Conservation (phyloP, 768 basidiomycete species). For the Trametes sanguinea region DNA sequence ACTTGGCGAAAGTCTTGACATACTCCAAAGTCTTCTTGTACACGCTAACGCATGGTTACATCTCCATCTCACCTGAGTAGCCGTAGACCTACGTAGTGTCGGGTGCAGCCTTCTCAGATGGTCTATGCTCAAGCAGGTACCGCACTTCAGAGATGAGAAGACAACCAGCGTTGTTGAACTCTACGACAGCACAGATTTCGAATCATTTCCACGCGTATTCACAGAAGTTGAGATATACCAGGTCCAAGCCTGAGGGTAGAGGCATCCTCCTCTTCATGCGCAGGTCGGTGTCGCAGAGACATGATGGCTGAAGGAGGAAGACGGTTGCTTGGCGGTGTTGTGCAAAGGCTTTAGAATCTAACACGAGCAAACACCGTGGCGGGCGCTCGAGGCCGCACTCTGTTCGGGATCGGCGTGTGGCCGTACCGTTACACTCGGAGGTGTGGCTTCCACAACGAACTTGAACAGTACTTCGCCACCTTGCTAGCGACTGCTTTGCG, state of each 20-base stretch:
- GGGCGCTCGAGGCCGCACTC: not conserved
- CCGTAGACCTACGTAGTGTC: constrained; percentile 69
- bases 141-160: constrained; percentile 91
- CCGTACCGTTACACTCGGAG: too few relatives aligned
- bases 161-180: constrained; percentile 91
- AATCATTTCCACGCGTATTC: not conserved
- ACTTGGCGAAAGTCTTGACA: constrained; percentile 89
- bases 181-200: constrained; percentile 39
- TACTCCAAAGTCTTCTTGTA: constrained; percentile 94
- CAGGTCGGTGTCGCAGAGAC: constrained; percentile 63
- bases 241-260: constrained; percentile 80
- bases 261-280: constrained; percentile 85
- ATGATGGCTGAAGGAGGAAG: constrained; percentile 33
- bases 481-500: too few relatives aligned
- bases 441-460: not conserved
- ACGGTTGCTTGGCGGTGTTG: constrained; percentile 33
- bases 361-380: constrained; percentile 25
- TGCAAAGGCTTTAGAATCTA: constrained; percentile 36
- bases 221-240: constrained; percentile 42
- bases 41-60: constrained; percentile 50
- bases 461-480: not conserved
- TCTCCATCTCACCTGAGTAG: not conserved
- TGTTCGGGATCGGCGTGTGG: not conserved
- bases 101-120: constrained; percentile 74
- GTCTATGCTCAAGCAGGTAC: constrained; percentile 80